Conservation (phyloP, 129 eudicot species). For the Cynara cardunculus region DNA sequence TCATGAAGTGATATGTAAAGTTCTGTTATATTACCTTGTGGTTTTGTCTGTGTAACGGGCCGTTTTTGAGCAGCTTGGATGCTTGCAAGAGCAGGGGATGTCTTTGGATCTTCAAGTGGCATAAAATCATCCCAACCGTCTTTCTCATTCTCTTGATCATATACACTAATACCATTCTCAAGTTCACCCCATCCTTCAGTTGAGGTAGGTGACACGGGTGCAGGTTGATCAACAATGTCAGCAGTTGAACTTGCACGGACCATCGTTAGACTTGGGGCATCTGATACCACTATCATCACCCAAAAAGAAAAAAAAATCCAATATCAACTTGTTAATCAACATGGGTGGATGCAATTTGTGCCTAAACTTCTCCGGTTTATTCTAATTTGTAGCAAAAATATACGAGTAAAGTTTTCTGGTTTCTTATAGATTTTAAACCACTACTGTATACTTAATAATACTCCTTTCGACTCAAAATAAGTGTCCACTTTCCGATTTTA, state of each 20-base stretch:
- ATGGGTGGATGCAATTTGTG: neutral
- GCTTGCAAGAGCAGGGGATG: constrained; percentile 70
- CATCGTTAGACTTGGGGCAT: constrained; percentile 32
- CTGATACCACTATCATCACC: constrained; percentile 16
- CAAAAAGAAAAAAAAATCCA: neutral
- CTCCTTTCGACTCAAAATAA: neutral
- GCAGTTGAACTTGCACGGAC: constrained; percentile 47
- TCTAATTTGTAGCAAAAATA: neutral
- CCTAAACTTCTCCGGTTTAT: constrained; percentile 3
- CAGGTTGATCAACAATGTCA: constrained; percentile 48
- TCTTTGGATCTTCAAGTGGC: constrained; percentile 72
- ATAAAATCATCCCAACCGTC: constrained; percentile 89
- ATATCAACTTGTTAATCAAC: constrained; percentile 8
- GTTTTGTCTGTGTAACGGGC: constrained; percentile 68
- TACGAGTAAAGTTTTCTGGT: neutral
- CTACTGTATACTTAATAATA: neutral
- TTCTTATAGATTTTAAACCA: neutral
- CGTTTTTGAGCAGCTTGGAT: constrained; percentile 92
- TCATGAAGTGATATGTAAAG: neutral
- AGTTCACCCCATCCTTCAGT: constrained; percentile 91
- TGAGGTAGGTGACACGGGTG: constrained; percentile 66
- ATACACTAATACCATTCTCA: constrained; percentile 54
- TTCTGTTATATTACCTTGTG: constrained; percentile 50
- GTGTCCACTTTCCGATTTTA: neutral
- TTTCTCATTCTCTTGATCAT: constrained; percentile 51